A percentile compares a stretch with the other conserved stretches of the same genome.
Evolutionary conservation across 2,329 filamentous ascomycete species (phyloP).

Genomic region (Alternaria solani): DNA sequence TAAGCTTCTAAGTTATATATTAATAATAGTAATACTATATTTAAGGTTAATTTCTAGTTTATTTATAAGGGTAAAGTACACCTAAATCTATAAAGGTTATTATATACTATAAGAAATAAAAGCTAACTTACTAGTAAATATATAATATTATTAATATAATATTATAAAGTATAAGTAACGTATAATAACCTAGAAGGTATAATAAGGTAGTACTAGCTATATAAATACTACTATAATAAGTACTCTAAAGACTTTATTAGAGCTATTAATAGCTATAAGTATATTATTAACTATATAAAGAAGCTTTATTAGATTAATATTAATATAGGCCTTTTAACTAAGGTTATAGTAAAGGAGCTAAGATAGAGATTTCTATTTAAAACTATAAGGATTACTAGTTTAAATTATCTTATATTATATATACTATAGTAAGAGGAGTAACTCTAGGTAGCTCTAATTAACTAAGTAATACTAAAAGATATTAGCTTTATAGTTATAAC

Average conservation of each 20-base stretch:
- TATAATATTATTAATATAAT: neutral
- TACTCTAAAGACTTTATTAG: neutral
- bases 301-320: neutral
- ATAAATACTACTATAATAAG: neutral
- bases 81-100: neutral
- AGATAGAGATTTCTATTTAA: neutral
- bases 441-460: neutral
- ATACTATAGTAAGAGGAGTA: neutral
- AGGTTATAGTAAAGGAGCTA: neutral
- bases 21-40: neutral
- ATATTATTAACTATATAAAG: neutral
- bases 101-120: neutral
- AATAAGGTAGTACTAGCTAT: neutral
- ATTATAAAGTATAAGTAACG: neutral
- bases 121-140: neutral
- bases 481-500: neutral
- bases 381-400: neutral
- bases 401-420: neutral
- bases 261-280: neutral
- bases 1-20: neutral
- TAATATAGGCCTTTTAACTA: neutral
- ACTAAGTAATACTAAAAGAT: neutral
- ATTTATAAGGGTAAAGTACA: neutral
- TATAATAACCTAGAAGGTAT: neutral
- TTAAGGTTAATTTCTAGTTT: neutral